phyloP scores from a whole-genome alignment of 371 early-diverging fungal species.

The Chytridium lagenaria region DNA sequence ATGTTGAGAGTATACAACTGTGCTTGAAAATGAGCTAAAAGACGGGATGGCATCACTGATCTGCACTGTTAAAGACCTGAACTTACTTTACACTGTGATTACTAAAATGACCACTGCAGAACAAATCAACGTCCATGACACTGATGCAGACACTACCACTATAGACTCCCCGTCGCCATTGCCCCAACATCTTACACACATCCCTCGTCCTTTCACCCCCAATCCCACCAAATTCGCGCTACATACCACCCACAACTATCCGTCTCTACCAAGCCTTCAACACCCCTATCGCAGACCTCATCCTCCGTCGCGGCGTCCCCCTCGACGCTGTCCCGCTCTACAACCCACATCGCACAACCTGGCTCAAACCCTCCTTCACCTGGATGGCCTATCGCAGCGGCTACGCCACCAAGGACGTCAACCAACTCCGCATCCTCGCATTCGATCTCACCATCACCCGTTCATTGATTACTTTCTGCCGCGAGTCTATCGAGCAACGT shows the following conservation, averaged over 20 bases:
- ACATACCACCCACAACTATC: constrained; percentile 25
- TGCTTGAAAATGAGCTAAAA: too few relatives aligned
- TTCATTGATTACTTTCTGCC: constrained; percentile 41
- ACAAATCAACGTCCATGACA: too few relatives aligned
- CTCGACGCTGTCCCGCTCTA: constrained; percentile 40
- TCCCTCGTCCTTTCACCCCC: too few relatives aligned
- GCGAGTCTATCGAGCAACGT: constrained; percentile 37
- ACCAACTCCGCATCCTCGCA: constrained; percentile 52
- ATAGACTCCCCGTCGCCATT: too few relatives aligned
- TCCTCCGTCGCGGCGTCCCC: constrained; percentile 12
- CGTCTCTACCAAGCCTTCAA: constrained; percentile 56
- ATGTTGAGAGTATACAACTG: too few relatives aligned
- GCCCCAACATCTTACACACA: too few relatives aligned
- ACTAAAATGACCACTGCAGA: too few relatives aligned
- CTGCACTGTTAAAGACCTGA: too few relatives aligned
- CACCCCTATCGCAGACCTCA: constrained; percentile 41
- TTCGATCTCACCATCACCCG: constrained; percentile 37
- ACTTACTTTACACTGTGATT: too few relatives aligned
- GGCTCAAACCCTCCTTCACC: constrained; percentile 57
- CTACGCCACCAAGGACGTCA: constrained; percentile 43
- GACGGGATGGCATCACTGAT: too few relatives aligned
- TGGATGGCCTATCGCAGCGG: constrained; percentile 60
- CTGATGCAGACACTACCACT: too few relatives aligned
- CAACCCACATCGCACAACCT: constrained; percentile 50
- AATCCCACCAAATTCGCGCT: not conserved